Base-by-base conservation (phyloP, 106 monocot genomes). In the Acanthochlamys bracteata region DNA sequence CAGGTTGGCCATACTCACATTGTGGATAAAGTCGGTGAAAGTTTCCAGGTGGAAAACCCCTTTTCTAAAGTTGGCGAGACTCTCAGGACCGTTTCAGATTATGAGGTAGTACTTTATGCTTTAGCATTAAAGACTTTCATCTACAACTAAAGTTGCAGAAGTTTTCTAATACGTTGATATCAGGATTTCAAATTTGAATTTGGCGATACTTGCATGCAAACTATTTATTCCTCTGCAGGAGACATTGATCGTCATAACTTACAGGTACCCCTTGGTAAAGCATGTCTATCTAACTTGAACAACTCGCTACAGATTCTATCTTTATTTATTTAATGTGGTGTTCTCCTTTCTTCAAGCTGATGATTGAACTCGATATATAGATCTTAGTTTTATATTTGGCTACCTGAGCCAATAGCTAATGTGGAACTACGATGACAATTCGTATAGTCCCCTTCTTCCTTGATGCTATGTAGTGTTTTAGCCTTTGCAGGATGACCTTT, bases 181-280 rank as follows among this genome's bases (percentile, higher is more conserved):
- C 82, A 83, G 82, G 85, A 81, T 56, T 27, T 74, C 45, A 81
- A 74, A 53, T 65, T 71, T 67, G 84, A 79, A 42, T 71, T 79
- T 24, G 76, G 53, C 53, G 64, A 63, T 23, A 46, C 61, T 71
- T 49, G 56, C 57, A 74, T 63, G 7, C 66, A 63, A 24, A 52
- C 33, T 64, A 22, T 73, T 65, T 78, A 85, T 74, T 63, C 69
- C 66, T 46, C 77, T 24, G 47, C 42, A 7, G 65, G 67, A 55
- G 84, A 84, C 58, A 59, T 84, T 64, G 88, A 96, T 85, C 63
- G 82, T 33, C 83, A 62, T 71, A 64, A 87, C 45, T 69, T 96
- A 72, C 95, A 96, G 90, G 95, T 90, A 82, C 64, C 52, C 41
- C 10, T 1, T 13, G 11, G 10, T 55, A 40, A 16, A 21, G 2